Percentiles rank a stretch among this genome's conserved stretches.
phyloP scores from a whole-genome alignment of 140 eudicot species.

The Ambrosia hybrid region DNA sequence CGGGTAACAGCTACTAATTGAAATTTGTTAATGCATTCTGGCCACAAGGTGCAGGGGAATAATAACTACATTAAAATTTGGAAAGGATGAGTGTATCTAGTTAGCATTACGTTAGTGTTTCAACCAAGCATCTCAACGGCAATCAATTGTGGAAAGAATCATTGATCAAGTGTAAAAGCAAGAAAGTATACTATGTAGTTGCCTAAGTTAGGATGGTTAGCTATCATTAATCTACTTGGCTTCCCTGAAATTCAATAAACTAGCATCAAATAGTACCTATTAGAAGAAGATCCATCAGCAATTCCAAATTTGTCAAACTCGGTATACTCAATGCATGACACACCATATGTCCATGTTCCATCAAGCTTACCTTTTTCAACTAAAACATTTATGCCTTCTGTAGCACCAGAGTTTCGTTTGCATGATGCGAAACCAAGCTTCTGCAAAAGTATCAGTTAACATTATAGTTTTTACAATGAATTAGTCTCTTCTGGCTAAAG shows the following conservation, averaged over 20 bases:
- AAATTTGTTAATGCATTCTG: too few species aligned
- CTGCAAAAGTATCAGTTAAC: slow-evolving; percentile 49
- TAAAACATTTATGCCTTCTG: slow-evolving; percentile 93
- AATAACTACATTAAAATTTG: too few species aligned
- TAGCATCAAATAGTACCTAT: slow-evolving; percentile 45
- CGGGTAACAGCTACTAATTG: too few species aligned
- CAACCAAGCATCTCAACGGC: too few species aligned
- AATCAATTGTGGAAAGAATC: too few species aligned
- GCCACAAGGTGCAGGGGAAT: too few species aligned
- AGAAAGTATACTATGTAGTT: too few species aligned
- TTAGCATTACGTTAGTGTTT: too few species aligned
- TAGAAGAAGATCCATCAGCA: slow-evolving; percentile 46
- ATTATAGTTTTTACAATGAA: slow-evolving; percentile 7
- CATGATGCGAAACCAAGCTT: slow-evolving; percentile 97
- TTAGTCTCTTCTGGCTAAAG: neutral
- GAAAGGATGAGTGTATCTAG: too few species aligned
- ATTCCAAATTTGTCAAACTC: slow-evolving; percentile 97
- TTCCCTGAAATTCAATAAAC: neutral
- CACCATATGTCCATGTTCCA: slow-evolving; percentile 90
- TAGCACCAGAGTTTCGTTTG: slow-evolving; percentile 75
- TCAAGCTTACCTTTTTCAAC: slow-evolving; percentile 66
- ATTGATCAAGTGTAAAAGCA: too few species aligned
- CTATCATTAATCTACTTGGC: too few species aligned
- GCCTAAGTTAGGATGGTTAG: too few species aligned
- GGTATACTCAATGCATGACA: slow-evolving; percentile 93